These are phyloP conservation scores for Avena sativa DNA, from an alignment of 176 grass and related monocot species.

Conservation along the genomic window DNA sequence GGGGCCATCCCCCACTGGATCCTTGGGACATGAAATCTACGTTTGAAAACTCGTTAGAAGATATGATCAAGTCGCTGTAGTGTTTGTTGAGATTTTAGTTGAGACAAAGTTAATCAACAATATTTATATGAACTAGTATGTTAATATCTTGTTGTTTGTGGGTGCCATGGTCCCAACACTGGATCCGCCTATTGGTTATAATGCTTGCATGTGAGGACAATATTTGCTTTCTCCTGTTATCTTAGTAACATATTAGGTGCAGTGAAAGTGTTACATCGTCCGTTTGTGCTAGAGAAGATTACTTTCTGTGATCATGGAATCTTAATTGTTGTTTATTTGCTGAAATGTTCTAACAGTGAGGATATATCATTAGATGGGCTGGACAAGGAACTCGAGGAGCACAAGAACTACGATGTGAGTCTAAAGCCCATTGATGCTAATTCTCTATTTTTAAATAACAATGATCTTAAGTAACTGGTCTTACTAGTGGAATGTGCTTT, in stretches of 20 bases:
- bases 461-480: conserved; percentile 10
- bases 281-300: neutral
- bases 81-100: neutral
- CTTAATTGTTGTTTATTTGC: conserved; percentile 10
- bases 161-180: neutral
- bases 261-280: neutral
- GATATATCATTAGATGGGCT: conserved; percentile 69
- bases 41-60: neutral
- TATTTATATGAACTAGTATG: neutral
- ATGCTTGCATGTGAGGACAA: neutral
- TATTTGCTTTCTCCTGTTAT: neutral
- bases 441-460: conserved; percentile 13
- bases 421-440: conserved; percentile 3
- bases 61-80: neutral
- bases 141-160: neutral
- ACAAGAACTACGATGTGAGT: conserved; percentile 74
- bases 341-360: conserved; percentile 51
- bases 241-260: neutral
- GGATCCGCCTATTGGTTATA: neutral
- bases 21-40: no score
- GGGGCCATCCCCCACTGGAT: no score
- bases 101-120: neutral
- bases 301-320: conserved; percentile 17
- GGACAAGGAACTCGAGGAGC: conserved; percentile 71
- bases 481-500: neutral